Conservation (phyloP, 2,329 filamentous ascomycete genomes). For the Bipolaris cookei region DNA sequence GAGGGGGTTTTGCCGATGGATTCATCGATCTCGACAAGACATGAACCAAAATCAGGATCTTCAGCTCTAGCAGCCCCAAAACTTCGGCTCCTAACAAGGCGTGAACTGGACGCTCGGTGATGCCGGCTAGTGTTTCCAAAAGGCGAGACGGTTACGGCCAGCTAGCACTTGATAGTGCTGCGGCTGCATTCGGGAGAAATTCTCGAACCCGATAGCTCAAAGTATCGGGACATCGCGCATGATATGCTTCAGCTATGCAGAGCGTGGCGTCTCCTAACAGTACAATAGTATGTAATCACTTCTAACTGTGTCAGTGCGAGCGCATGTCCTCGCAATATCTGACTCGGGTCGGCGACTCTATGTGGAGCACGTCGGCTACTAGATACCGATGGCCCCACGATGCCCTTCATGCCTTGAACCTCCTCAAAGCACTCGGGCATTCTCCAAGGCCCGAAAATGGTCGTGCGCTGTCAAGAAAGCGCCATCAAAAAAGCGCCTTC, state of each 20-base stretch:
- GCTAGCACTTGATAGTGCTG: slow-evolving; percentile 11
- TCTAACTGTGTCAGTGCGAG: slow-evolving; percentile 1
- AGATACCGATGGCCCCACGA: slow-evolving; percentile 4
- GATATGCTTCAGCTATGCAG: slow-evolving; percentile 21
- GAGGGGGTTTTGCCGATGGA: slow-evolving; percentile 1
- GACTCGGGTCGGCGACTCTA: slow-evolving; percentile 1
- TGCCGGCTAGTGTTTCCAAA: slow-evolving; percentile 18
- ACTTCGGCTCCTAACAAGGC: slow-evolving; percentile 16
- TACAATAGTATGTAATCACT: slow-evolving; percentile 6
- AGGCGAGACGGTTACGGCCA: slow-evolving; percentile 29
- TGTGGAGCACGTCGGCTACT: background rate
- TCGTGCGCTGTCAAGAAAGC: slow-evolving; percentile 4
- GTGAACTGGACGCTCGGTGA: slow-evolving; percentile 17
- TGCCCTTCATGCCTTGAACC: slow-evolving; percentile 5
- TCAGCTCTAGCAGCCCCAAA: slow-evolving; percentile 10
- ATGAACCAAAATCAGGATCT: background rate
- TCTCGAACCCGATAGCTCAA: slow-evolving; percentile 22
- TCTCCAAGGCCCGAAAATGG: slow-evolving; percentile 2
- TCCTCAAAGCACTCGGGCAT: background rate
- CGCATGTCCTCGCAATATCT: slow-evolving; percentile 8
- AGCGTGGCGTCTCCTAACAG: slow-evolving; percentile 14
- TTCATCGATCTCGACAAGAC: slow-evolving; percentile 1
- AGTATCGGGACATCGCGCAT: slow-evolving; percentile 17
- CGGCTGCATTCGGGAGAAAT: slow-evolving; percentile 19
- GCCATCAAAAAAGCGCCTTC: slow-evolving; percentile 7